phyloP scores from a whole-genome alignment of 2,329 filamentous ascomycete genomes.

The Exophiala xenobiotica region DNA sequence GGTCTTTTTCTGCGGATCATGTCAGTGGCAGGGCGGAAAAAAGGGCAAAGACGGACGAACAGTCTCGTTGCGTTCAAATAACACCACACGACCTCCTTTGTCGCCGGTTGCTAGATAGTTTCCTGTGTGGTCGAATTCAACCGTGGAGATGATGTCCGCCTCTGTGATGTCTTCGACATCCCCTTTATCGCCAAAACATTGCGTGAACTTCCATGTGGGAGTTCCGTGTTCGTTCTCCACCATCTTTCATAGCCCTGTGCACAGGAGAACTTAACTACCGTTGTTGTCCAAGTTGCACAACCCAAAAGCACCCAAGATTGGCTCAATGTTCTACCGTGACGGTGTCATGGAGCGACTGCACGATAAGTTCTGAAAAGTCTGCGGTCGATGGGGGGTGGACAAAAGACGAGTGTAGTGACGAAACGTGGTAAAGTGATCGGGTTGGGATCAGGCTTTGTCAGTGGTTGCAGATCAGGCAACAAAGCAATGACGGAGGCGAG shows the following conservation, averaged over 20 bases:
- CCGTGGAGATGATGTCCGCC: slow-evolving; percentile 56
- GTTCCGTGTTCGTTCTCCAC: slow-evolving; percentile 91
- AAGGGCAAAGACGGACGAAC: slow-evolving; percentile 52
- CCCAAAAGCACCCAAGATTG: slow-evolving; percentile 19
- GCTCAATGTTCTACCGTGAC: slow-evolving; percentile 10
- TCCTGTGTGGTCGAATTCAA: slow-evolving; percentile 54
- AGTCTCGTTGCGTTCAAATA: slow-evolving; percentile 79
- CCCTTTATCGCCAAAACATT: slow-evolving; percentile 99
- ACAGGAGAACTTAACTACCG: slow-evolving; percentile 30
- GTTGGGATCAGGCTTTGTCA: slow-evolving; percentile 19
- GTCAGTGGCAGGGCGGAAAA: slow-evolving; percentile 10
- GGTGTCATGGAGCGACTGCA: slow-evolving; percentile 22
- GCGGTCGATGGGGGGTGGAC: not conserved
- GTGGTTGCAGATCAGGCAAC: slow-evolving; percentile 20
- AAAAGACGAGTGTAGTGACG: slow-evolving; percentile 4
- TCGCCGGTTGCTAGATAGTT: slow-evolving; percentile 55
- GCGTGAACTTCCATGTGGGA: slow-evolving; percentile 99
- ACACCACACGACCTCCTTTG: slow-evolving; percentile 52
- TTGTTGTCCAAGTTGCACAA: slow-evolving; percentile 22
- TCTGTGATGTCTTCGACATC: slow-evolving; percentile 99
- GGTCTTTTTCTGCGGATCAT: slow-evolving; percentile 85
- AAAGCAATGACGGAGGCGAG: slow-evolving; percentile 13
- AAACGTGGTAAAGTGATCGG: slow-evolving; percentile 7
- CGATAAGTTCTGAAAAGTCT: slow-evolving; percentile 1
- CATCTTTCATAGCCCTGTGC: slow-evolving; percentile 64